Evolutionary conservation across 306 rosid species (phyloP), one percentile per base, ranked within the genome.

Genomic region (Myrica gale): DNA sequence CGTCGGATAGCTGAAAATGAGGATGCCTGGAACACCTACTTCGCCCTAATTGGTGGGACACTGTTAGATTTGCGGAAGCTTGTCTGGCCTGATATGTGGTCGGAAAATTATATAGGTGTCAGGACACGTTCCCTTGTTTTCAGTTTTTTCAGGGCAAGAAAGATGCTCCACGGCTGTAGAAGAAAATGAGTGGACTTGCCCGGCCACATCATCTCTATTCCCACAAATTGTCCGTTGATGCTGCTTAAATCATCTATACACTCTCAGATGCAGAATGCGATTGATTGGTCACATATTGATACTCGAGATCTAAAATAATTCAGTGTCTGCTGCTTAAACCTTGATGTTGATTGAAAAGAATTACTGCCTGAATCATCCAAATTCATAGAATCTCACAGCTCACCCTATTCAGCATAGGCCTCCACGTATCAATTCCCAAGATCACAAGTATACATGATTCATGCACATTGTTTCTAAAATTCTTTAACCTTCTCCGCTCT

Each of bases 1-100:
- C 47, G 81, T 85, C 60, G 68, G 83, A 39, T 92, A 80, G 88
- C 97, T 86, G 73, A 86, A 83, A 78, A 78, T 82, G 82, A 84
- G 81, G 92, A 93, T 90, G 82, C 87, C 76, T 55, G 73, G 5
- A 58, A 9, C 80, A 73, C 71, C 54, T 50, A 7, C 66, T 44
- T 42, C 51, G 19, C 63, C 63, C 76, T 58, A 82, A 48, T 76
- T 69, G 72, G 79, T 54, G 68, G 46, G 69, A 41, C 37, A 61
- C 78, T 69, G 86, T 79, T 68, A 74, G 81, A 85, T 78, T 74
- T 39, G 80, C 20, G 50, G 53, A 82, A 61, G 56, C 75, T 46
- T 76, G 80, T 80, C 90, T 51, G 71, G 21, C 74, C 69, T 68
- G 11, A 10, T 53, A 46, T 43, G 67, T 73, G 63, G 68, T 72